Percentiles rank a stretch among this genome's conserved stretches.
phyloP scores from a whole-genome alignment of 2,329 filamentous ascomycete genomes.

The Orbilia quercus region DNA sequence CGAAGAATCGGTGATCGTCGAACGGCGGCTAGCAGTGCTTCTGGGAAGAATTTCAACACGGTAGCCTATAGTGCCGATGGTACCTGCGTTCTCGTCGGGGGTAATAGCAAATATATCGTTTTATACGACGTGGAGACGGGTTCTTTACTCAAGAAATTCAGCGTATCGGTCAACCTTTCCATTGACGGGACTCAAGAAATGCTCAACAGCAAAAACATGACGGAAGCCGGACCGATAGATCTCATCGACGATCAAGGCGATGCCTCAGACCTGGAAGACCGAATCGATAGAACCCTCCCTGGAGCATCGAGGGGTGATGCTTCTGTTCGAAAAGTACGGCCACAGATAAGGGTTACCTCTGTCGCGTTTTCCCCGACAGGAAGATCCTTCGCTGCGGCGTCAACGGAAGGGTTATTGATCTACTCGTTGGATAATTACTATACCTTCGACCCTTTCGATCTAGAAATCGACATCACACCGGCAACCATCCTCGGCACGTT shows the following conservation, averaged over 20 bases:
- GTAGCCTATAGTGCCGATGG: slow-evolving; percentile 94
- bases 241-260: slow-evolving; percentile 91
- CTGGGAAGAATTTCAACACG: slow-evolving; percentile 88
- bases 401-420: slow-evolving; percentile 91
- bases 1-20: slow-evolving; percentile 87
- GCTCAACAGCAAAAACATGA: slow-evolving; percentile 89
- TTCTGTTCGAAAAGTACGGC: slow-evolving; percentile 77
- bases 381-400: slow-evolving; percentile 90
- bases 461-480: slow-evolving; percentile 93
- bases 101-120: slow-evolving; percentile 98
- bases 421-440: slow-evolving; percentile 88
- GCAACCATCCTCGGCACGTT: slow-evolving; percentile 79
- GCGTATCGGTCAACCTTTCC: slow-evolving; percentile 94
- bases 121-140: slow-evolving; percentile 94
- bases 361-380: slow-evolving; percentile 91
- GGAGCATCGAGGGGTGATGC: slow-evolving; percentile 90
- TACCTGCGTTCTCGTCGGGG: slow-evolving; percentile 86
- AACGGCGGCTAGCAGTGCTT: slow-evolving; percentile 88
- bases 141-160: slow-evolving; percentile 92
- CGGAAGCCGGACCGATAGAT: slow-evolving; percentile 84
- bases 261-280: slow-evolving; percentile 86
- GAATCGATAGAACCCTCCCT: slow-evolving; percentile 81
- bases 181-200: slow-evolving; percentile 97
- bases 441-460: slow-evolving; percentile 94
- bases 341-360: slow-evolving; percentile 84